phyloP scores from a whole-genome alignment of 1,284 basidiomycete genomes.

The Earliella scabrosa region DNA sequence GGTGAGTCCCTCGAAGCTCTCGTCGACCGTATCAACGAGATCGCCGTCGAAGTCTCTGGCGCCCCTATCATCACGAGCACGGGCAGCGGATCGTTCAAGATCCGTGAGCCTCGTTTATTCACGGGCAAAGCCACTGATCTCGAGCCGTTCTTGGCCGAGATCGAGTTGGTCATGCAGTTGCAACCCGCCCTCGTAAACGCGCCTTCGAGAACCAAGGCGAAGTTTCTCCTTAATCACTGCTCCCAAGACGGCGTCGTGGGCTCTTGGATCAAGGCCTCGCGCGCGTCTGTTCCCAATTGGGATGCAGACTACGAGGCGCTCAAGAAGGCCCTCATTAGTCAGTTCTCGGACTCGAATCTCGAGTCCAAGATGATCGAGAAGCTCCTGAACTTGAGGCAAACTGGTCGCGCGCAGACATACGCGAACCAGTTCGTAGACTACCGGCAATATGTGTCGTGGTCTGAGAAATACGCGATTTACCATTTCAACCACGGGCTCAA shows the following conservation, averaged over 20 bases:
- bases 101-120: background rate
- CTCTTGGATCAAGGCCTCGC: background rate
- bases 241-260: background rate
- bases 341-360: background rate
- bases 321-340: background rate
- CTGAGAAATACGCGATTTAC: background rate
- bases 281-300: background rate
- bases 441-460: background rate
- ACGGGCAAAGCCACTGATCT: background rate
- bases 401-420: background rate
- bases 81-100: background rate
- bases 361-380: background rate
- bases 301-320: background rate
- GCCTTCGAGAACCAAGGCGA: background rate
- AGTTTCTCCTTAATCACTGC: background rate
- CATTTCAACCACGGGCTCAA: background rate
- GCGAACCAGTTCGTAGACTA: background rate
- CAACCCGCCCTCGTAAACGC: background rate
- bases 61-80: background rate
- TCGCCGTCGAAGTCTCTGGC: background rate
- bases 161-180: background rate
- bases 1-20: background rate
- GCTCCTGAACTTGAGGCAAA: background rate
- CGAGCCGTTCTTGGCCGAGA: background rate
- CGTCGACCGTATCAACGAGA: background rate